Conservation (phyloP, 176 grass and related monocot genomes). For the Carex pumila region DNA sequence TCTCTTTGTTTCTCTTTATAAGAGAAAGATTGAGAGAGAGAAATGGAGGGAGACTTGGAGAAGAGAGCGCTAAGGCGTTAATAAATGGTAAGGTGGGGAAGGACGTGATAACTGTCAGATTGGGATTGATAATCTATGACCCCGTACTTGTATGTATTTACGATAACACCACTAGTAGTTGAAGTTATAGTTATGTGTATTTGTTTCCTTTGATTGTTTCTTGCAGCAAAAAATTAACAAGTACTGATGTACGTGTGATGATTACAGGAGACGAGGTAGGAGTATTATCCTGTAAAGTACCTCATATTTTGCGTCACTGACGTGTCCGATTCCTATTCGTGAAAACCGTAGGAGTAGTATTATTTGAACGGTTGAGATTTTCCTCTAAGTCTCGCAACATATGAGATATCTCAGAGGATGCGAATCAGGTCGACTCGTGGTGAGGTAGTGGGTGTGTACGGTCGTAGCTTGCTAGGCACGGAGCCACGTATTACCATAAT, state of each 20-base stretch:
- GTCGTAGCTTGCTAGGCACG: background rate
- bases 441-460: background rate
- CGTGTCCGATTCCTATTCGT: too few relatives aligned
- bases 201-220: slow-evolving; percentile 4
- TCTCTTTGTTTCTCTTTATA: background rate
- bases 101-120: slow-evolving; percentile 33
- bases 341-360: too few relatives aligned
- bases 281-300: too few relatives aligned
- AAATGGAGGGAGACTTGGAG: background rate
- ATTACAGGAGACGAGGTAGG: background rate
- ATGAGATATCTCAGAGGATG: too few relatives aligned
- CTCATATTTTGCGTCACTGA: too few relatives aligned
- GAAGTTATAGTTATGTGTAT: background rate
- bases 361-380: too few relatives aligned
- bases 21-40: slow-evolving; percentile 10
- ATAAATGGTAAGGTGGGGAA: slow-evolving; percentile 39
- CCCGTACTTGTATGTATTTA: slow-evolving; percentile 18
- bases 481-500: background rate
- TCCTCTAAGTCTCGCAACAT: too few relatives aligned
- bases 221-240: background rate
- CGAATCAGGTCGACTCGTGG: background rate
- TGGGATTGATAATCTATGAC: background rate
- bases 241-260: background rate
- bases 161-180: background rate
- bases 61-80: slow-evolving; percentile 23